These are phyloP conservation scores for Erucastrum elatum DNA, from an alignment of 345 rosid genomes.

Conservation along the genomic window DNA sequence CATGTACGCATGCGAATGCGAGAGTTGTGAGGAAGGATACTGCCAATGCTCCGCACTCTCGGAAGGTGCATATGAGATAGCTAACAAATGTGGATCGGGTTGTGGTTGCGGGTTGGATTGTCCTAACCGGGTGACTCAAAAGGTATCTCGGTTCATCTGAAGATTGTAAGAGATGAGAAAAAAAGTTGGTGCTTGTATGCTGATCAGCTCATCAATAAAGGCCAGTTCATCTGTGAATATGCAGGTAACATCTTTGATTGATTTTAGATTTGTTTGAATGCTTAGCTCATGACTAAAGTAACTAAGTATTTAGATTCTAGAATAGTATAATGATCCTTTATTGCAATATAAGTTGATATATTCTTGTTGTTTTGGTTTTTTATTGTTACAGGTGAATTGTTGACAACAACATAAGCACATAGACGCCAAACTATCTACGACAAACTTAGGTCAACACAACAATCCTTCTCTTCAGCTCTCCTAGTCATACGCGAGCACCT, in stretches of 20 bases:
- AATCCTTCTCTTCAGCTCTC: constrained; percentile 59
- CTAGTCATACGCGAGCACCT: constrained; percentile 91
- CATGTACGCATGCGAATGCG: constrained; percentile 48
- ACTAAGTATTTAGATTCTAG: background rate
- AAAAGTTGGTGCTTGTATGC: constrained; percentile 87
- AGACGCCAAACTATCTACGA: constrained; percentile 67
- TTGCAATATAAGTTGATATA: background rate
- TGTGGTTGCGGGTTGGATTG: constrained; percentile 66
- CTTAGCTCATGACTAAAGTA: background rate
- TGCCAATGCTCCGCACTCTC: constrained; percentile 42
- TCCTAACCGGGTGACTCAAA: constrained; percentile 61
- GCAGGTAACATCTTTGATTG: constrained; percentile 45
- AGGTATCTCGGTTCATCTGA: constrained; percentile 59
- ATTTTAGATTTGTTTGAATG: background rate
- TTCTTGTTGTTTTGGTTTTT: background rate
- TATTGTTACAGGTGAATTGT: constrained; percentile 53
- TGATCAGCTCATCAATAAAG: constrained; percentile 60
- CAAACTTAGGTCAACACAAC: constrained; percentile 45
- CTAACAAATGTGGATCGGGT: constrained; percentile 66
- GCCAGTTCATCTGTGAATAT: constrained; percentile 83
- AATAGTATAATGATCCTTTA: background rate
- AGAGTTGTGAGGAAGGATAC: constrained; percentile 48
- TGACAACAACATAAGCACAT: constrained; percentile 73
- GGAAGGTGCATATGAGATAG: constrained; percentile 46
- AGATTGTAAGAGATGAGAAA: constrained; percentile 55